Evolutionary conservation across 495 filamentous ascomycete genomes (phyloP).

Genomic region (Penicillium maclennaniae): DNA sequence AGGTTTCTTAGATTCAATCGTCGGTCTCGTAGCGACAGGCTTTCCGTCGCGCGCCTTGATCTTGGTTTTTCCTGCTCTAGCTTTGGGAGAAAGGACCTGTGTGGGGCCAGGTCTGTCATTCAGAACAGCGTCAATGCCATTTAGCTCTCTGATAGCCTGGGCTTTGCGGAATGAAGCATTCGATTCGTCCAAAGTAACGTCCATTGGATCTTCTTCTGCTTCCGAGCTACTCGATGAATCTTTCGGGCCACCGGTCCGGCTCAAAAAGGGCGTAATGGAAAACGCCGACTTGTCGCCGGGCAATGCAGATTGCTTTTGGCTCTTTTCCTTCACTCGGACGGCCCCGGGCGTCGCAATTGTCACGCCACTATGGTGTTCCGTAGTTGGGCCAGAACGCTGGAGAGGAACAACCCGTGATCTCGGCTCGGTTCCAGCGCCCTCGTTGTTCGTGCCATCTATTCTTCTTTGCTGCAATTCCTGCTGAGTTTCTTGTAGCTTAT

Average conservation of each 20-base stretch:
- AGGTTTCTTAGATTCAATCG: conserved; percentile 7
- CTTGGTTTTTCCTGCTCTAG: conserved; percentile 4
- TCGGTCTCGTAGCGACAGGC: background rate
- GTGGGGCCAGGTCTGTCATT: background rate
- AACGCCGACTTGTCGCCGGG: conserved; percentile 84
- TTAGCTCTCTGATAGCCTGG: conserved; percentile 1
- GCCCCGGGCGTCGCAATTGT: conserved; percentile 67
- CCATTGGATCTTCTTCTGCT: conserved; percentile 27
- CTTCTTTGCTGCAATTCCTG: conserved; percentile 43
- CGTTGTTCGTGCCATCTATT: conserved; percentile 9
- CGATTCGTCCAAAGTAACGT: conserved; percentile 1
- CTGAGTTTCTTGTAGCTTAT: conserved; percentile 61
- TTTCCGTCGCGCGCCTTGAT: conserved; percentile 4
- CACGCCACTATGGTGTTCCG: conserved; percentile 45
- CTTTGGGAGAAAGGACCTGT: background rate
- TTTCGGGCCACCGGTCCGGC: conserved; percentile 59
- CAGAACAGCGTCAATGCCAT: background rate
- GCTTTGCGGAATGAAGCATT: background rate
- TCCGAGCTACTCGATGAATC: conserved; percentile 41
- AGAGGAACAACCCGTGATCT: conserved; percentile 32
- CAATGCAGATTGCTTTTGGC: conserved; percentile 48
- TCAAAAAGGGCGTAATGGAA: conserved; percentile 88
- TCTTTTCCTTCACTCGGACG: conserved; percentile 52
- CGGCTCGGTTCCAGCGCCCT: conserved; percentile 25
- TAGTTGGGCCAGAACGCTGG: conserved; percentile 38